Conservation (phyloP, 257 asterid species). For the Capsicum chinense region DNA sequence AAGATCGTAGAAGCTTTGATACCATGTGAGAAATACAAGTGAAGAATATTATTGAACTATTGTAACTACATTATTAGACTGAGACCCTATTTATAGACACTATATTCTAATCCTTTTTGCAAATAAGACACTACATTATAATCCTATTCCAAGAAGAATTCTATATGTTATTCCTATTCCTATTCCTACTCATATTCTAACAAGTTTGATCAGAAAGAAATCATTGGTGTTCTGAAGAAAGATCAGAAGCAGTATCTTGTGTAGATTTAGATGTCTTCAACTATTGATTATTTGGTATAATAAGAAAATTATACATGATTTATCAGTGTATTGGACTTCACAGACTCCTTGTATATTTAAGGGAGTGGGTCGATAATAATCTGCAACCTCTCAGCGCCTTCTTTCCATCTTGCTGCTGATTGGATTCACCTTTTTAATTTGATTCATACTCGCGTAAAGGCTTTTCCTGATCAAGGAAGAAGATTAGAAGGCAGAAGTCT, state of each 20-base stretch:
- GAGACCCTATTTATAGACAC: too few species aligned
- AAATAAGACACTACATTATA: too few species aligned
- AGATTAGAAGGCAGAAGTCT: not conserved
- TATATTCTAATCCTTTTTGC: too few species aligned
- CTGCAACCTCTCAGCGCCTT: not conserved
- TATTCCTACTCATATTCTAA: too few species aligned
- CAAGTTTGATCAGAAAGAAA: not conserved
- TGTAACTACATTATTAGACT: too few species aligned
- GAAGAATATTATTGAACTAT: too few species aligned
- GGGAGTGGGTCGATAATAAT: not conserved
- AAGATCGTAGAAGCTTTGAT: too few species aligned
- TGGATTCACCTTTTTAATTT: slow-evolving; percentile 5
- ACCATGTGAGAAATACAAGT: too few species aligned
- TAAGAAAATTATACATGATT: slow-evolving; percentile 22
- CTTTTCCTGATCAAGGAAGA: slow-evolving; percentile 16
- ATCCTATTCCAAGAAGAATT: too few species aligned
- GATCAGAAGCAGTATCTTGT: slow-evolving; percentile 21
- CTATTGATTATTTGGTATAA: not conserved
- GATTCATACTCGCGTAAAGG: not conserved
- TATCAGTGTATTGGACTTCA: not conserved
- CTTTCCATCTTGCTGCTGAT: not conserved
- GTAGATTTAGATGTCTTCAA: slow-evolving; percentile 1
- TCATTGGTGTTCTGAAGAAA: slow-evolving; percentile 13
- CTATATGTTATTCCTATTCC: too few species aligned
- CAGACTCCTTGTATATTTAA: slow-evolving; percentile 18